phyloP scores from a whole-genome alignment of 2,329 filamentous ascomycete genomes.

The Hymenoscyphus fraxineus region DNA sequence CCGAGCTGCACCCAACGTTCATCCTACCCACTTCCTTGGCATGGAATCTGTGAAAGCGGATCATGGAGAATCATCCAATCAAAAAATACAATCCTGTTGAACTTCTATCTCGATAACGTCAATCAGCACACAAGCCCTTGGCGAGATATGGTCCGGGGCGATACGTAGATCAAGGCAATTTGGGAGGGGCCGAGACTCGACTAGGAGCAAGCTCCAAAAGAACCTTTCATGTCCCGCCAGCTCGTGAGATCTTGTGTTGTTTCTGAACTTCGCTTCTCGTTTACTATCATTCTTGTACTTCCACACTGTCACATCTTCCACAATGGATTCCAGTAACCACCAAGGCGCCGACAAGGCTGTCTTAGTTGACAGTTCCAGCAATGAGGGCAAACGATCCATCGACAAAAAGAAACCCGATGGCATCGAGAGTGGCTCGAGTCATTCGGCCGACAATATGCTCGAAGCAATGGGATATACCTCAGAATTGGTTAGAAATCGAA shows the following conservation, averaged over 20 bases:
- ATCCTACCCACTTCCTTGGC: constrained; percentile 1
- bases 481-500: constrained; percentile 61
- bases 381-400: neutral
- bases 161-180: constrained; percentile 1
- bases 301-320: neutral
- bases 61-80: neutral
- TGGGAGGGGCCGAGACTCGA: neutral
- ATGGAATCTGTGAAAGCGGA: neutral
- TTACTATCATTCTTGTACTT: neutral
- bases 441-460: constrained; percentile 57
- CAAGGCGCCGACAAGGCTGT: neutral
- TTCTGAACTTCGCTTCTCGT: neutral
- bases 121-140: constrained; percentile 1
- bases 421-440: neutral
- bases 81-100: neutral
- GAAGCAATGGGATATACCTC: constrained; percentile 63
- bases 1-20: neutral
- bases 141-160: neutral
- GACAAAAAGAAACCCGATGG: neutral
- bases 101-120: constrained; percentile 1
- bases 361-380: neutral
- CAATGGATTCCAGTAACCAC: neutral
- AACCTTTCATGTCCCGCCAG: neutral
- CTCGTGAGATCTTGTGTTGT: neutral
- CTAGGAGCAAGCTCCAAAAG: neutral